Base-by-base conservation (phyloP, 352 stramenopile genomes). In the Ophiocytium majus region DNA sequence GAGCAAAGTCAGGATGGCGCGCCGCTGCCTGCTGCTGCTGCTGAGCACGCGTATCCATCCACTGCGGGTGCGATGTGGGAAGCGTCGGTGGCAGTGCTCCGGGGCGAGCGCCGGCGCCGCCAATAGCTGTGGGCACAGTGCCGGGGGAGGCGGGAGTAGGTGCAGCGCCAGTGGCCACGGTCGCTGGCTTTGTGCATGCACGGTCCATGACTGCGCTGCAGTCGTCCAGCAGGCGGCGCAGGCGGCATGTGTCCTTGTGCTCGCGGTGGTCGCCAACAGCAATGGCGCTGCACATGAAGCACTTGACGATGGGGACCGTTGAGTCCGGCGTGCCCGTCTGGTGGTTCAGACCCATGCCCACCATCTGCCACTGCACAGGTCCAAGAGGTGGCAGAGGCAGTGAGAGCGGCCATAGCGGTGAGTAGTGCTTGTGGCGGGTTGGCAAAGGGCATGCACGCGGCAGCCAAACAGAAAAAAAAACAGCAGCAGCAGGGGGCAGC, bases 311-410 rank as follows among this genome's bases (percentile, higher is more conserved):
- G 50, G 75, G 75, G n/a, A 17, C 9, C 1, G 35, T 50, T 5
- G 75, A 5, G 75, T 81, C 75, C 14, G 75, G 34, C 50, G 37
- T 81, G 31, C 75, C 75, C 37, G 75, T 81, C 37, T 28, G 1
- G 23, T 10, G 34, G 50, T 81, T 81, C 31, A 81, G 5, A 17
- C 19, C 28, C 1, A 57, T 10, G 36, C 75, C 75, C n/a, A 81
- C 50, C 31, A 81, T 50, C 14, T 28, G 19, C 75, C 75, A 81
- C 75, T 81, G 43, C 43, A 14, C 43, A 57, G 43, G n/a, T n/a
- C n/a, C n/a, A n/a, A n/a, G n/a, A n/a, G n/a, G n/a, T n/a, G n/a
- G n/a, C n/a, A n/a, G n/a, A n/a, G n/a, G n/a, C n/a, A n/a, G n/a
- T n/a, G n/a, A n/a, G n/a, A n/a, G n/a, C n/a, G n/a, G n/a, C n/a